phyloP scores from a whole-genome alignment of 768 basidiomycete genomes.

The Boletus tomentosulus region DNA sequence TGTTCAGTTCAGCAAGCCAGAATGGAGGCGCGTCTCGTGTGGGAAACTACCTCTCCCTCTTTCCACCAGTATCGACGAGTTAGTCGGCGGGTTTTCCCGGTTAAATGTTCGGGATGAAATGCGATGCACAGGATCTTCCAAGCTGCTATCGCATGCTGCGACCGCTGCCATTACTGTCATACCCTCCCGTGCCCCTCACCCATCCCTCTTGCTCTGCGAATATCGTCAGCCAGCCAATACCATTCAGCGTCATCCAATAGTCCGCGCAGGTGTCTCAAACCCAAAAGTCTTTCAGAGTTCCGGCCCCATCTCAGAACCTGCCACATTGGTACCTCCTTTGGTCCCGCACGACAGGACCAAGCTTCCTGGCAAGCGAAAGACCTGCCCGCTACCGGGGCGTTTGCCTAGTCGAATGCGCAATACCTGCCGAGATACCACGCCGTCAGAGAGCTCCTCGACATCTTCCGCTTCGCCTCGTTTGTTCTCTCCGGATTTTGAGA shows the following conservation, averaged over 20 bases:
- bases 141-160: constrained; percentile 7
- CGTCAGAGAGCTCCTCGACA: constrained; percentile 6
- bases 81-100: constrained; percentile 12
- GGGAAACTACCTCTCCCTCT: not conserved
- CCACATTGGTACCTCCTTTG: constrained; percentile 9
- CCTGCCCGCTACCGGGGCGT: constrained; percentile 5
- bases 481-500: constrained; percentile 1
- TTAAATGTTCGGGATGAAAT: constrained; percentile 13
- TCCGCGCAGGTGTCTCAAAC: not conserved
- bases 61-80: not conserved
- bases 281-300: constrained; percentile 2
- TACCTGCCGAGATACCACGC: not conserved
- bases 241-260: not conserved
- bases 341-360: not conserved
- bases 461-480: constrained; percentile 2
- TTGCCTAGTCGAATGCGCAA: not conserved
- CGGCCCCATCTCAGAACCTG: not conserved
- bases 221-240: not conserved
- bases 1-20: not conserved
- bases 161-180: constrained; percentile 15
- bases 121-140: too few species aligned
- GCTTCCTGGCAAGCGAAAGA: constrained; percentile 1
- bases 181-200: constrained; percentile 16
- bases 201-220: constrained; percentile 2
- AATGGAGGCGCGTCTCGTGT: constrained; percentile 3